A percentile compares a stretch with the other conserved stretches of the same genome.
Evolutionary conservation across 2,329 filamentous ascomycete species (phyloP).

Genomic region (Hypoxylon sp.): DNA sequence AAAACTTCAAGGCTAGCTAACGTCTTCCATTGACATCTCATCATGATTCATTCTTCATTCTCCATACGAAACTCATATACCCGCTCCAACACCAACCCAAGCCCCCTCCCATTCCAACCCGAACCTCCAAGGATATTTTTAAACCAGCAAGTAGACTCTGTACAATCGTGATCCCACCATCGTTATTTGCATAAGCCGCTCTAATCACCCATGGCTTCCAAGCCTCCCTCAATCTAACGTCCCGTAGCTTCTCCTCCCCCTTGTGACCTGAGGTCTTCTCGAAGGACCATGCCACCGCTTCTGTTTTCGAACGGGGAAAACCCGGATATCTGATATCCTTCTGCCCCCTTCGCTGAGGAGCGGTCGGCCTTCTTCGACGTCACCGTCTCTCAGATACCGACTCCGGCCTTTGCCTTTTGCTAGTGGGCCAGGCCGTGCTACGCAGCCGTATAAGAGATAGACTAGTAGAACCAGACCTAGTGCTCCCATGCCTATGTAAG

Average conservation of each 20-base stretch:
- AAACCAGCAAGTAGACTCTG: conserved; percentile 2
- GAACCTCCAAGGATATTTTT: conserved; percentile 2
- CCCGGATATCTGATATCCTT: conserved; percentile 27
- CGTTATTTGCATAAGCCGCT: conserved; percentile 10
- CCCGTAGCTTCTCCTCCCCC: conserved; percentile 31
- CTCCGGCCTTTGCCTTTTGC: conserved; percentile 40
- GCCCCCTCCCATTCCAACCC: conserved; percentile 11
- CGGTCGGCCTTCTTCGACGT: conserved; percentile 36
- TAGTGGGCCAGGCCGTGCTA: conserved; percentile 37
- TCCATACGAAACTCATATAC: conserved; percentile 32
- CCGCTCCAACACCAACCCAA: too few relatives aligned
- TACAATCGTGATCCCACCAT: conserved; percentile 1
- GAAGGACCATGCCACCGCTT: conserved; percentile 38
- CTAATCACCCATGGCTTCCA: background rate
- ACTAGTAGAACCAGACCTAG: conserved; percentile 34
- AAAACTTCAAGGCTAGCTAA: too few relatives aligned
- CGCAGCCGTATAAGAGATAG: conserved; percentile 39
- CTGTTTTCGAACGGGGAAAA: conserved; percentile 32
- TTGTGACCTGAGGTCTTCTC: conserved; percentile 26
- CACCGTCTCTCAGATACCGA: conserved; percentile 19
- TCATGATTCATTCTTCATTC: conserved; percentile 36
- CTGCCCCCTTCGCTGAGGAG: conserved; percentile 24
- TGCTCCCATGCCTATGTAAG: conserved; percentile 40
- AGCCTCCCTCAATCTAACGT: conserved; percentile 28
- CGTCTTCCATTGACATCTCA: conserved; percentile 21